Evolutionary conservation across 306 rosid species (phyloP).

Genomic region (Quercus engelmannii): DNA sequence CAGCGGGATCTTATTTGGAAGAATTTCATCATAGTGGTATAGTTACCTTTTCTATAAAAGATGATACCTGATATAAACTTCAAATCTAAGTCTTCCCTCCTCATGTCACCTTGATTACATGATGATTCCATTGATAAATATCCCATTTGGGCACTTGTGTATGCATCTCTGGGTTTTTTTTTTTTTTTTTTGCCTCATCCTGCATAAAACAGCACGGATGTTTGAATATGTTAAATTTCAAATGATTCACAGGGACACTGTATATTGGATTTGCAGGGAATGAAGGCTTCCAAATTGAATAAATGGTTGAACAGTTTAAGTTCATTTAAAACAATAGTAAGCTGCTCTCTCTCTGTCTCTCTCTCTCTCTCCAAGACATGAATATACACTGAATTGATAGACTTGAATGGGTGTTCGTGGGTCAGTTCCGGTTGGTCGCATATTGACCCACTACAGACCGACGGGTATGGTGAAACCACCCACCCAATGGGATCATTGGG

Average conservation of each 20-base stretch:
- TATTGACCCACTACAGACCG: too few relatives aligned
- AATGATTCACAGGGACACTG: background rate
- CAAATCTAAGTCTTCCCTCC: background rate
- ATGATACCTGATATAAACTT: background rate
- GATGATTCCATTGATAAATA: background rate
- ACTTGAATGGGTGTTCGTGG: background rate
- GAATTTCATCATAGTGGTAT: constrained; percentile 44
- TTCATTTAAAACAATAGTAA: background rate
- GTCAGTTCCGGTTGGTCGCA: too few relatives aligned
- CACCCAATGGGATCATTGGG: too few relatives aligned
- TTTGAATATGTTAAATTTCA: background rate
- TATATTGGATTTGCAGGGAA: background rate
- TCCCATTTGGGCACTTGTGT: background rate
- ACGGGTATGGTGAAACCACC: too few relatives aligned
- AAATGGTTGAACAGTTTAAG: background rate
- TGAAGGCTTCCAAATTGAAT: background rate
- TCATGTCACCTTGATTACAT: background rate
- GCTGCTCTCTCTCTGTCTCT: background rate
- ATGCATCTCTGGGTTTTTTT: background rate
- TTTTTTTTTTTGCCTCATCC: background rate
- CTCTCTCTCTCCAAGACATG: background rate
- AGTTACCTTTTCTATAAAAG: background rate
- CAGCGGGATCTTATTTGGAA: constrained; percentile 75
- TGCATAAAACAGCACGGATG: background rate
- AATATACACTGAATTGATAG: background rate